Percentiles rank a stretch among this genome's conserved stretches.
phyloP scores from a whole-genome alignment of 108 stramenopile species.

The Aurantiochytrium sp. region DNA sequence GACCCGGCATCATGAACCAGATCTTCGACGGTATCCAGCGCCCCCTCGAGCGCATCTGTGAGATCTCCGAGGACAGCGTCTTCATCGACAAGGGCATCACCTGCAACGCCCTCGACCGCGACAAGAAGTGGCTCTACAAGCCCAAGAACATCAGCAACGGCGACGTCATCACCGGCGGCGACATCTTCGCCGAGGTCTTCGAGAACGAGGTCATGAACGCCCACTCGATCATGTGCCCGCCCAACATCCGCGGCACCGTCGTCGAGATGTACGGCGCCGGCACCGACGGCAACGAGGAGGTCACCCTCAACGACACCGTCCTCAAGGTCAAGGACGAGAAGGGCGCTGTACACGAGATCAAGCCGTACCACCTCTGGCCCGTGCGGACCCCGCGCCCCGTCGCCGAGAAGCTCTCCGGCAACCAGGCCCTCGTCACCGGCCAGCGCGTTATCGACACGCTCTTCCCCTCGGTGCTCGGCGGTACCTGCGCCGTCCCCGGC shows the following conservation, averaged over 20 bases:
- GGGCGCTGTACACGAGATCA: slow-evolving; percentile 71
- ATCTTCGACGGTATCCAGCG: slow-evolving; percentile 99
- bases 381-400: slow-evolving; percentile 96
- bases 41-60: slow-evolving; percentile 88
- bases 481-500: slow-evolving; percentile 98
- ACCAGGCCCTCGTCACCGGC: slow-evolving; percentile 93
- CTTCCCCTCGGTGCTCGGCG: slow-evolving; percentile 97
- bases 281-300: slow-evolving; percentile 85
- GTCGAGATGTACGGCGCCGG: slow-evolving; percentile 87
- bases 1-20: slow-evolving; percentile 98
- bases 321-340: slow-evolving; percentile 92
- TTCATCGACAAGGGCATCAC: slow-evolving; percentile 94
- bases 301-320: slow-evolving; percentile 88
- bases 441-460: slow-evolving; percentile 97
- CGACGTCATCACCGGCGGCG: slow-evolving; percentile 81
- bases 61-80: slow-evolving; percentile 51
- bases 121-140: slow-evolving; percentile 85
- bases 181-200: slow-evolving; percentile 88
- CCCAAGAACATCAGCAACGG: slow-evolving; percentile 85
- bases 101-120: slow-evolving; percentile 81
- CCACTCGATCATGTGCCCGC: slow-evolving; percentile 97
- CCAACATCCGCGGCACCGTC: slow-evolving; percentile 92
- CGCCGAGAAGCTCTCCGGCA: slow-evolving; percentile 93
- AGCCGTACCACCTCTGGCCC: slow-evolving; percentile 96
- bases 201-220: slow-evolving; percentile 94